Evolutionary conservation across 139 green algal species (phyloP), one percentile per base, ranked within the genome.

Genomic region (Chlorella sorokiniana): DNA sequence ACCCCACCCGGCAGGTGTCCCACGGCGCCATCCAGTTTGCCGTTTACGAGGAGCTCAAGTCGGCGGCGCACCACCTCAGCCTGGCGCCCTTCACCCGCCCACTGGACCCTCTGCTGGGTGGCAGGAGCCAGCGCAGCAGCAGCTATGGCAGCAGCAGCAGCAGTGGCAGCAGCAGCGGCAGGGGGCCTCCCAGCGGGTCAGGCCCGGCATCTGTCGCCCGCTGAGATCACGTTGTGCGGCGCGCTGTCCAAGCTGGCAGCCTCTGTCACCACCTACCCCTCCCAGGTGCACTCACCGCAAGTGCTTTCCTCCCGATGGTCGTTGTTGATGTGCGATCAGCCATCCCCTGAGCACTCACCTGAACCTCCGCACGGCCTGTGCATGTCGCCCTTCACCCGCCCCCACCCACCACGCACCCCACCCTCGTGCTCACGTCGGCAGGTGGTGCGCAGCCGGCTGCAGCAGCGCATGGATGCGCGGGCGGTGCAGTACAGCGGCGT

Each of bases 11-110:
- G n/a, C 81, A 88, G 86, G 83, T 91, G 33, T 95, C 89, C 27
- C 96, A 99, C 84, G 96, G 95, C 33, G 94, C 95, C 29, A 93
- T 99, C 25, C 96, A 99, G 83, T 97, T 99, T 78, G 93, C 93
- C 33, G 94, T 96, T 35, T 99, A 99, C 81, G 96, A 99, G 84
- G 93, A 98, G 87, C 84, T 98, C 33, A 97, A 97, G 85, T 44
- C 81, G 31, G 35, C 91, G 25, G 85, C 86, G 14, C 70, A 77
- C 51, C 29, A 33, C 75, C 3, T 38, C 52, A n/a, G 31, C 0
- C 73, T 79, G 54, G 37, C 33, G 3, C 48, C 41, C 45, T 79
- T 79, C 73, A 79, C 73, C 0, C 37, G 73, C 64, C 61, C 68
- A 25, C 41, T 67, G 5, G 81, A 82, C 27, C 59, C 29, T 9